phyloP scores from a whole-genome alignment of 2,329 filamentous ascomycete species.

The Ceratocystis colombiana region DNA sequence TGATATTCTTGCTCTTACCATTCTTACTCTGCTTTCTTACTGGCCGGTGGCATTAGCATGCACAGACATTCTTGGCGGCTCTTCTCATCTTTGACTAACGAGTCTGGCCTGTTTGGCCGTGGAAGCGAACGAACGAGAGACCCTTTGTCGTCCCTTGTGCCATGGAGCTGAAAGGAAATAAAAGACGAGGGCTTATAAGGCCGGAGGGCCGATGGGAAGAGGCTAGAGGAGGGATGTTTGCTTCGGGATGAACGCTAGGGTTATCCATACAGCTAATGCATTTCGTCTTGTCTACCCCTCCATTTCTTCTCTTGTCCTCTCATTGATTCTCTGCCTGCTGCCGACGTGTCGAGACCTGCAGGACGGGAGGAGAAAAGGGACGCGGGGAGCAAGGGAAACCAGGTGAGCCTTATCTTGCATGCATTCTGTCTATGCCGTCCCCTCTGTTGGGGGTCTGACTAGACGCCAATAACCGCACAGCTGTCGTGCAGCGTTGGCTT shows the following conservation, averaged over 20 bases:
- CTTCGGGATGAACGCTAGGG: not conserved
- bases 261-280: not conserved
- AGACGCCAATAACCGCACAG: no score
- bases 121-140: not conserved
- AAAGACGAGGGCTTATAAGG: not conserved
- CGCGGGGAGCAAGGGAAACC: not conserved
- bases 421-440: not conserved
- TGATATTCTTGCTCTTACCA: not conserved
- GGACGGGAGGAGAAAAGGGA: conserved; percentile 9
- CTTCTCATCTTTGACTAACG: not conserved
- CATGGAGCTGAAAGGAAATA: not conserved
- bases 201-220: not conserved
- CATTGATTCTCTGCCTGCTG: not conserved
- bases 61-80: not conserved
- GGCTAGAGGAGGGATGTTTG: not conserved
- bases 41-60: not conserved
- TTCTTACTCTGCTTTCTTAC: not conserved
- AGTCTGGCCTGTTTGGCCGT: not conserved
- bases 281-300: not conserved
- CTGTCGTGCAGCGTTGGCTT: no score
- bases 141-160: not conserved
- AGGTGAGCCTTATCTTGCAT: no score
- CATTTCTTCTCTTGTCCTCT: not conserved
- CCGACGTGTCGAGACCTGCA: not conserved
- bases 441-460: not conserved